Evolutionary conservation across 2,329 filamentous ascomycete genomes (phyloP), one percentile per base, ranked within the genome.

Genomic region (Trichoderma sp.): DNA sequence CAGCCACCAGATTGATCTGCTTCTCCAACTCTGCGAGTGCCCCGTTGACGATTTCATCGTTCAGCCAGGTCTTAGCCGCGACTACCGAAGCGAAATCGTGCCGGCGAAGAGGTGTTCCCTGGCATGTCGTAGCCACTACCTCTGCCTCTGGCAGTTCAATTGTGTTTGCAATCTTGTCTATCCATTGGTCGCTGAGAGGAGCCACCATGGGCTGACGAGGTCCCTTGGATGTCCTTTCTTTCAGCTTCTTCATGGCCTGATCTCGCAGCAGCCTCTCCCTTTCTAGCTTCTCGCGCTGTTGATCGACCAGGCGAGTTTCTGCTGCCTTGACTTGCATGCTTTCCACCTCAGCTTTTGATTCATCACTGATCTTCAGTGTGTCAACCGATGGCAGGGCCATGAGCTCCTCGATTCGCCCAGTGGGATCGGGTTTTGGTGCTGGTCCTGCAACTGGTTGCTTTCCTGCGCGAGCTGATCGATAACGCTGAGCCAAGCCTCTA

Each of bases 31-130:
- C 85, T 32, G 84, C 78, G 29, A 93, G 82, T 57, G 87, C 86
- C 15, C 86, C 86, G 72, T 92, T 92, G 72, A 94, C 86, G 60
- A 91, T 86, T 72, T 92, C 89, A 75, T 94, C 92, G 70, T 94
- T 93, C 7, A 94, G 83, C 91, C 91, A 94, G 32, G 82, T 82
- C 0, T 78, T 82, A 9, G 80, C 76, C 19, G 81, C 80, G 17
- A 90, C 81, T 8, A 93, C 78, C 56, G 84, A 89, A n/a, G 79
- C 80, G 72, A 93, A 89, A 74, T 92, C 90, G 63, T 87, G 85
- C 7, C 74, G 75, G 34, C 74, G 73, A 17, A 92, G 78, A 13
- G 84, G 80, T 3, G 80, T 80, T 1, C 84, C 83, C 69, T 86
- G 84, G 7, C 79, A 77, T 10, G 84, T 83, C 64, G 75, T 81